phyloP scores from a whole-genome alignment of 176 grass and related monocot genomes.

The Ensete glaucum region DNA sequence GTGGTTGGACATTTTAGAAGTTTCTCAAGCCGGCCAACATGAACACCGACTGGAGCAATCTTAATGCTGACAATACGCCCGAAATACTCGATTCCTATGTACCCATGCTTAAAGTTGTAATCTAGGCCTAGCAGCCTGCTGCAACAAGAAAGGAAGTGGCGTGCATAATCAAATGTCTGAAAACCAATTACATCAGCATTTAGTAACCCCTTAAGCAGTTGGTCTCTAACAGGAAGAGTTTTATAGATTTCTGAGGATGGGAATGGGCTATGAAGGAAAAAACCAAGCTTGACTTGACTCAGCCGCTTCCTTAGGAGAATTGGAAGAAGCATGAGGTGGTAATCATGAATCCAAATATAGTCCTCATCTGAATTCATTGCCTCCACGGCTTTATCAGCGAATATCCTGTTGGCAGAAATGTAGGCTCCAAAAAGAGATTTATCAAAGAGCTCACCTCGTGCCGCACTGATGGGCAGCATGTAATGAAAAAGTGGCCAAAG shows the following conservation, averaged over 20 bases:
- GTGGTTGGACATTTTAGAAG: constrained; percentile 1
- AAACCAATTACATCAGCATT: constrained; percentile 16
- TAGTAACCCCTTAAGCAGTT: constrained; percentile 1
- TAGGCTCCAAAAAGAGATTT: neutral
- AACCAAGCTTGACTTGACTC: constrained; percentile 2
- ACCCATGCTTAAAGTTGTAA: constrained; percentile 9
- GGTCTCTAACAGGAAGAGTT: constrained; percentile 4
- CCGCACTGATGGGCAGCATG: constrained; percentile 2
- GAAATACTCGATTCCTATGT: constrained; percentile 4
- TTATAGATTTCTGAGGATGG: constrained; percentile 11
- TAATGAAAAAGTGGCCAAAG: constrained; percentile 18
- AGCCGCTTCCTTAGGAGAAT: constrained; percentile 11
- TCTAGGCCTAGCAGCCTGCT: constrained; percentile 7
- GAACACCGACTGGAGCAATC: constrained; percentile 4
- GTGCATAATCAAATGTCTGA: constrained; percentile 11
- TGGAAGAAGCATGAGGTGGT: constrained; percentile 9
- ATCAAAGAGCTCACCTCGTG: neutral
- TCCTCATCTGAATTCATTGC: constrained; percentile 13
- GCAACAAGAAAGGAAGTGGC: constrained; percentile 13
- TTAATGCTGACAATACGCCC: neutral
- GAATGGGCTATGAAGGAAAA: constrained; percentile 11
- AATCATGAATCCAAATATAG: constrained; percentile 7
- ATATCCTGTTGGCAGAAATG: constrained; percentile 16
- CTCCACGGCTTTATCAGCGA: constrained; percentile 9
- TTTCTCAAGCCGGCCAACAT: neutral